Evolutionary conservation across 306 rosid genomes (phyloP), one percentile per base, ranked within the genome.

Genomic region (Prunus padus): DNA sequence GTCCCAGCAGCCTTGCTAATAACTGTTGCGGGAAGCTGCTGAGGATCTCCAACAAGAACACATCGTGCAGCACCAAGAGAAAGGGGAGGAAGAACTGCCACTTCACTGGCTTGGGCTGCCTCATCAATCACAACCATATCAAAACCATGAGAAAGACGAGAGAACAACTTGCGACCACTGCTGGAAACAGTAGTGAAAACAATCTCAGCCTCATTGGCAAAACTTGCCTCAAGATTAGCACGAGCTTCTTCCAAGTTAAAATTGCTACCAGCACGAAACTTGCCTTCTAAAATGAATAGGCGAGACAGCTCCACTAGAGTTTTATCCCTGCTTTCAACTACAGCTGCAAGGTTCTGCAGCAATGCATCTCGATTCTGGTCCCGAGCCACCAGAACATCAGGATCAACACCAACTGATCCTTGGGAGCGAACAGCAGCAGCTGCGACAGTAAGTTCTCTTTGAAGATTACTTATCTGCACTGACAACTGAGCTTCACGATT

Each of bases 1-100:
- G 97, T 95, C 74, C 99, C 99, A 31, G 99, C 97, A 25, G 99
- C 99, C 93, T 95, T 95, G 87, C 99, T 95, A 72, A 95, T 95
- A 81, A 95, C 99, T 25, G 97, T 95, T 13, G 99, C 97, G 37
- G 99, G 99, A 80, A 92, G 99, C 87, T 95, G 97, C 85, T 95
- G 99, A 63, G 99, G 99, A 85, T 95, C 99, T 83, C 99, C 99
- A 67, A 95, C 97, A 68, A 95, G 97, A 85, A 95, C 99, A 75
- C 99, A 95, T 12, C 99, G 83, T 37, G 99, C 97, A 72, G 97
- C 99, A 67, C 99, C 99, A 75, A 92, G 97, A 45, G 99, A 79
- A 57, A 92, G 99, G 14, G 99, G 99, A 52, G 99, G 99, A 83
- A 92, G 97, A 88, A 95, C 64, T 46, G 82, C 99, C 73, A 89